Conservation (phyloP, 140 eudicot species). For the Ambrosia hybrid region DNA sequence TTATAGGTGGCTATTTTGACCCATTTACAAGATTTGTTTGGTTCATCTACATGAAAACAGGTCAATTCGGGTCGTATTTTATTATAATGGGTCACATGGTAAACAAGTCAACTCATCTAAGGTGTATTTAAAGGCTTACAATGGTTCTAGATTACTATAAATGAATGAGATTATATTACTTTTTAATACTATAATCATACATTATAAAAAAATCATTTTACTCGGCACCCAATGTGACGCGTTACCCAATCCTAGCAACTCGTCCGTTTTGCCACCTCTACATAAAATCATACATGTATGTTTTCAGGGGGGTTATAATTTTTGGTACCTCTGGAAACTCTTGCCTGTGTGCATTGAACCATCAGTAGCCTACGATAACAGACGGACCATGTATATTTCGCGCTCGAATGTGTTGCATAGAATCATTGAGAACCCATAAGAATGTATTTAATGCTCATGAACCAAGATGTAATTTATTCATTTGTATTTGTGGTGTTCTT, state of each 20-base stretch:
- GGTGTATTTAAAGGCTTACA: neutral
- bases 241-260: neutral
- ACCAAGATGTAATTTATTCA: slow-evolving; percentile 19
- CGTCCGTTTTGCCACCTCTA: neutral
- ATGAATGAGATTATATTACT: neutral
- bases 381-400: too few relatives aligned
- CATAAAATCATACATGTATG: slow-evolving; percentile 2
- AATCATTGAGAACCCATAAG: slow-evolving; percentile 13
- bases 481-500: too few relatives aligned
- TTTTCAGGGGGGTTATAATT: slow-evolving; percentile 63
- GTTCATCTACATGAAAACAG: neutral
- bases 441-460: slow-evolving; percentile 20
- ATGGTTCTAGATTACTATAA: neutral
- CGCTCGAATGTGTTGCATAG: too few relatives aligned
- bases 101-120: neutral
- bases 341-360: slow-evolving; percentile 23
- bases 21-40: too few relatives aligned
- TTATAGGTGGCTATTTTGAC: neutral
- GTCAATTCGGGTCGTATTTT: neutral
- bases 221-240: neutral
- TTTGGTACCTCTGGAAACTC: slow-evolving; percentile 61
- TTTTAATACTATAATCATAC: too few relatives aligned
- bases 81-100: too few relatives aligned
- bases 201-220: too few relatives aligned
- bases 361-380: slow-evolving; percentile 26